These are phyloP conservation scores for Physcia stellaris DNA, from an alignment of 495 filamentous ascomycete species.

Conservation along the genomic window DNA sequence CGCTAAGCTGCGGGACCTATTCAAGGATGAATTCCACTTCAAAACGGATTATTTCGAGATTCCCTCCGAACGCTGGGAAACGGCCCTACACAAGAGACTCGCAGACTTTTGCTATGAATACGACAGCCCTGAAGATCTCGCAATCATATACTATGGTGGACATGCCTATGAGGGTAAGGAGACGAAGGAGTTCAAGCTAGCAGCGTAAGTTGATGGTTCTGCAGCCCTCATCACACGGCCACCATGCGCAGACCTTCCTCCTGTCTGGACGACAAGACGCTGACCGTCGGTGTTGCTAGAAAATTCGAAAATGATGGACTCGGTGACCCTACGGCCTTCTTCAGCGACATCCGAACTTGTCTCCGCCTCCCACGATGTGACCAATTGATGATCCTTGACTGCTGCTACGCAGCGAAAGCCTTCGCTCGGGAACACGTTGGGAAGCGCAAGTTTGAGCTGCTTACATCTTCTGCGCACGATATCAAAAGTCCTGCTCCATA, in stretches of 20 bases:
- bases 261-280: too few relatives aligned
- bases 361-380: conserved; percentile 14
- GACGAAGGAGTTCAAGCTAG: conserved; percentile 12
- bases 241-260: too few relatives aligned
- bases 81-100: conserved; percentile 11
- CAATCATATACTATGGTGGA: conserved; percentile 19
- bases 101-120: conserved; percentile 13
- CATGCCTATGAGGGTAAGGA: conserved; percentile 13
- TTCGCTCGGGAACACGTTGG: conserved; percentile 9
- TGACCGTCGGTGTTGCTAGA: conserved; percentile 3
- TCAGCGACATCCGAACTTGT: conserved; percentile 14
- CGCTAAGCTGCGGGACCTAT: conserved; percentile 8
- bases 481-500: conserved; percentile 1
- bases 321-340: conserved; percentile 14
- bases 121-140: conserved; percentile 13
- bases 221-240: background rate
- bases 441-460: conserved; percentile 17
- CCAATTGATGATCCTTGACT: conserved; percentile 17
- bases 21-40: conserved; percentile 13
- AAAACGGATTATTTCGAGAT: conserved; percentile 14
- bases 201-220: conserved; percentile 12
- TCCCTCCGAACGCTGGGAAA: conserved; percentile 11
- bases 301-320: conserved; percentile 6
- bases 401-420: conserved; percentile 14
- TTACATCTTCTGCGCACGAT: conserved; percentile 10